These are phyloP conservation scores for Kokia cookei DNA, from an alignment of 441 rosid genomes.

Conservation along the genomic window DNA sequence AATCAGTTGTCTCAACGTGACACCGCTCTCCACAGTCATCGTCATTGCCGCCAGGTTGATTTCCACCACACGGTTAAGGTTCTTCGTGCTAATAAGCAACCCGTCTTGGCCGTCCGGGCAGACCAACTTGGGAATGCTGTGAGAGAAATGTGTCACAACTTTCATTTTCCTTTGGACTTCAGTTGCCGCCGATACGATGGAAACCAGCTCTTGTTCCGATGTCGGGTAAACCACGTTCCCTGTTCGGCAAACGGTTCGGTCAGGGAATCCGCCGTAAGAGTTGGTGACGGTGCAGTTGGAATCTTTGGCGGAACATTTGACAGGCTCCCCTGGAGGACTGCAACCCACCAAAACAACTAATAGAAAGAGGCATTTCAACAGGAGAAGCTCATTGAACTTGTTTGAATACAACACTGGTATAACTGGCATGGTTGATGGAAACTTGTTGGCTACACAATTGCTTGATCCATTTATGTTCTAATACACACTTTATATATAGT, in stretches of 20 bases:
- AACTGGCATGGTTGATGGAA: neutral
- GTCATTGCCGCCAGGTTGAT: conserved; percentile 36
- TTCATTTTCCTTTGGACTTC: conserved; percentile 50
- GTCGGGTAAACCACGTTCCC: conserved; percentile 52
- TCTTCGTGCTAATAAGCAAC: conserved; percentile 65
- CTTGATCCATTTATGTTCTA: too few species aligned
- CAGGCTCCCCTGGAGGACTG: conserved; percentile 59
- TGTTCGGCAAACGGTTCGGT: conserved; percentile 56
- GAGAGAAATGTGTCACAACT: conserved; percentile 62
- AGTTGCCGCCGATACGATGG: conserved; percentile 46
- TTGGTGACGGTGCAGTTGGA: conserved; percentile 57
- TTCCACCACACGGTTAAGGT: conserved; percentile 29
- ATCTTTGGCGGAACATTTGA: conserved; percentile 40
- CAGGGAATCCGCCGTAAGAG: conserved; percentile 56
- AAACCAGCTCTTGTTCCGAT: conserved; percentile 49
- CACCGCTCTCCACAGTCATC: conserved; percentile 62
- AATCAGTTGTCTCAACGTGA: conserved; percentile 57
- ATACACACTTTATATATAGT: too few species aligned
- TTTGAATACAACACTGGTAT: neutral
- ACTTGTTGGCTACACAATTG: neutral
- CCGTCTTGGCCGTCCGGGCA: conserved; percentile 58
- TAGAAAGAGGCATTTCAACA: conserved; percentile 11
- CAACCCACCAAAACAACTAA: conserved; percentile 17
- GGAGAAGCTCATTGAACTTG: conserved; percentile 1
- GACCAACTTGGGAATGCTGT: conserved; percentile 65